Conservation (phyloP, 164 flowering plant genomes). For the Paratinospora sagittata region DNA sequence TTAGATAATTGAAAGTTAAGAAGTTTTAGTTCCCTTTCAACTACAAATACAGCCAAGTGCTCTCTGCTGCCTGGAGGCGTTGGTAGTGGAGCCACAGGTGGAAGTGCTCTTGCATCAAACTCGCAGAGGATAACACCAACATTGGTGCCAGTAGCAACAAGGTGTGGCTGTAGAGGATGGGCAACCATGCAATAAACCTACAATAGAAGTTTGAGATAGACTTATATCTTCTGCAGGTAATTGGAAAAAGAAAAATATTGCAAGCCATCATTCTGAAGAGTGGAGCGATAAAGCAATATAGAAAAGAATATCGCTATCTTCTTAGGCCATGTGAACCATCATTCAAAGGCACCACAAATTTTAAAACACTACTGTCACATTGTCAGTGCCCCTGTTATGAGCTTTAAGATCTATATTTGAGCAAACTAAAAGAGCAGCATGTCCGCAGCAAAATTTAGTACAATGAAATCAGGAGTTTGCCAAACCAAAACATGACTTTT, state of each 20-base stretch:
- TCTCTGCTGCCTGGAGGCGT: constrained; percentile 79
- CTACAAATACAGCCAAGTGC: constrained; percentile 83
- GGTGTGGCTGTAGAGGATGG: constrained; percentile 95
- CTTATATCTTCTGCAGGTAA: not conserved
- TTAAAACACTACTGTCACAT: too few species aligned
- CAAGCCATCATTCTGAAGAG: not conserved
- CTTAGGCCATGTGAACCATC: not conserved
- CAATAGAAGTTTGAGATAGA: constrained; percentile 14
- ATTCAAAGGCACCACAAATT: too few species aligned
- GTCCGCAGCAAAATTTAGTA: not conserved
- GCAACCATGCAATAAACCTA: constrained; percentile 98
- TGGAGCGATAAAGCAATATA: not conserved
- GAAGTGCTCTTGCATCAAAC: constrained; percentile 90
- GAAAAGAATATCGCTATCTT: not conserved
- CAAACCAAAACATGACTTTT: not conserved
- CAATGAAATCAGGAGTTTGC: not conserved
- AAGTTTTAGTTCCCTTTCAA: constrained; percentile 79
- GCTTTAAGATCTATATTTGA: not conserved
- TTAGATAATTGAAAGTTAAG: constrained; percentile 77
- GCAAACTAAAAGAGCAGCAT: not conserved
- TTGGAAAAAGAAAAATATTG: not conserved
- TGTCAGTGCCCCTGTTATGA: not conserved
- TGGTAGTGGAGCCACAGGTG: constrained; percentile 81
- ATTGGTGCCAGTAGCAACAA: constrained; percentile 96
- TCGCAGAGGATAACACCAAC: constrained; percentile 87